Evolutionary conservation across 805 yeast genomes (phyloP).

Genomic region (Yamadazyma endophytica): DNA sequence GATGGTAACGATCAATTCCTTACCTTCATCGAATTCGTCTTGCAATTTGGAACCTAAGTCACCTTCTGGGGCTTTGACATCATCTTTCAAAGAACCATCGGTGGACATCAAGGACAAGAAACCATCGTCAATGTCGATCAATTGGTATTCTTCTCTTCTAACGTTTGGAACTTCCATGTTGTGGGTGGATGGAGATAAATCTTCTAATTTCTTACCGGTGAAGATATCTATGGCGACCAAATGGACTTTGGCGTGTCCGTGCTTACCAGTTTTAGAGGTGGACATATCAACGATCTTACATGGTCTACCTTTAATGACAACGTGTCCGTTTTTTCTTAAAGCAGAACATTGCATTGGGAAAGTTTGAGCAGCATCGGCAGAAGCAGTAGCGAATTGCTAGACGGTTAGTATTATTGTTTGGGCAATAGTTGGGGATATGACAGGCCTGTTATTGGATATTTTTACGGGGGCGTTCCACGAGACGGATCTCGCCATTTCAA

Average conservation of each 20-base stretch:
- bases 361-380: conserved; percentile 98
- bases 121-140: conserved; percentile 97
- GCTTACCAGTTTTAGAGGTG: conserved; percentile 99
- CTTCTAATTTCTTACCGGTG: conserved; percentile 99
- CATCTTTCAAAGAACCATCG: conserved; percentile 99
- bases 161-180: conserved; percentile 99
- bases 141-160: conserved; percentile 91
- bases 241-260: conserved; percentile 99
- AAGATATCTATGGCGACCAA: conserved; percentile 98
- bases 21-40: conserved; percentile 94
- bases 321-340: conserved; percentile 99
- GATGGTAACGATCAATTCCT: conserved; percentile 95
- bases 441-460: conserved; percentile 2
- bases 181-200: conserved; percentile 99
- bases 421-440: conserved; percentile 1
- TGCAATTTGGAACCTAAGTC: conserved; percentile 93
- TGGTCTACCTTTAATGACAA: conserved; percentile 97
- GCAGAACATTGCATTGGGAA: conserved; percentile 99
- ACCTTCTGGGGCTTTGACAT: conserved; percentile 97
- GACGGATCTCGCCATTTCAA: too few species aligned
- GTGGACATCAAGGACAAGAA: conserved; percentile 93
- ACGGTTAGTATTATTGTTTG: conserved; percentile 18
- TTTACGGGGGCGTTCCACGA: too few species aligned
- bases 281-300: conserved; percentile 99
- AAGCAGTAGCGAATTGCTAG: conserved; percentile 95